phyloP scores from a whole-genome alignment of 192 early-diverging fungal genomes.

The Backusella mclennaniae region DNA sequence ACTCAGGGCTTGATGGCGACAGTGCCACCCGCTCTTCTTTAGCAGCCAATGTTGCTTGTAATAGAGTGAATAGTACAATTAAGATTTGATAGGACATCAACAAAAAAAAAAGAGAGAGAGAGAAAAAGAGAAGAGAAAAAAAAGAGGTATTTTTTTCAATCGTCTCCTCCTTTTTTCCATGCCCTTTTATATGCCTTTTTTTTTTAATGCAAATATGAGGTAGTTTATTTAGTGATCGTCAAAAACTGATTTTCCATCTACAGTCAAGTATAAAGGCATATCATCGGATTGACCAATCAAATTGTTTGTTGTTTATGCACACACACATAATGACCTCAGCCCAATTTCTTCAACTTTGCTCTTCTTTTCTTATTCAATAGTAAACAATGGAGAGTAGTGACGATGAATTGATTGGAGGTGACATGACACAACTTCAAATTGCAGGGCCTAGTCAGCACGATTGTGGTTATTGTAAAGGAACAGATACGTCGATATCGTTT shows the following conservation, averaged over 20 bases:
- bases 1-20: background rate
- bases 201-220: background rate
- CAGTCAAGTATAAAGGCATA: background rate
- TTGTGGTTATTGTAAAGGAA: constrained; percentile 72
- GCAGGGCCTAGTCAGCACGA: constrained; percentile 29
- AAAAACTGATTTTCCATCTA: background rate
- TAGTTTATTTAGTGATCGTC: background rate
- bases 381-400: background rate
- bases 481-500: constrained; percentile 50
- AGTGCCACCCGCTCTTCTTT: background rate
- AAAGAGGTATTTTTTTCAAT: background rate
- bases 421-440: constrained; percentile 7
- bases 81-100: background rate
- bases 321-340: background rate
- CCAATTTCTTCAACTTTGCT: background rate
- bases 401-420: background rate
- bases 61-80: background rate
- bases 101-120: background rate
- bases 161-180: background rate
- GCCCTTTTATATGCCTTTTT: background rate
- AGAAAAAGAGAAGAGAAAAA: background rate
- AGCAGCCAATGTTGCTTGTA: background rate
- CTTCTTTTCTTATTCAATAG: background rate
- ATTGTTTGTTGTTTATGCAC: background rate
- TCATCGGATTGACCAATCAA: background rate